These are phyloP conservation scores for Phytophthora hybrid DNA, from an alignment of 352 stramenopile species.

Conservation along the genomic window DNA sequence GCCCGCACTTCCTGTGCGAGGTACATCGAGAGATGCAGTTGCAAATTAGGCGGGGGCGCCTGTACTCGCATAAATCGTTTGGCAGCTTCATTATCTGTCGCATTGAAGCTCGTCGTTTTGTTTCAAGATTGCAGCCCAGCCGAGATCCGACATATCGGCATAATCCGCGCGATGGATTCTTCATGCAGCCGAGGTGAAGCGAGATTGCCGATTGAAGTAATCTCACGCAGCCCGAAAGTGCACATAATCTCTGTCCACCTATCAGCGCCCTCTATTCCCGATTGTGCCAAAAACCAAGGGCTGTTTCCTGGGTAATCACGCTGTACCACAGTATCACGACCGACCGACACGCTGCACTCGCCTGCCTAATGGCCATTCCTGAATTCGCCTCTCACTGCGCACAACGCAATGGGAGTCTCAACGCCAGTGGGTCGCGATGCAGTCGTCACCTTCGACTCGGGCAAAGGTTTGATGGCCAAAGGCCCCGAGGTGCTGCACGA, in stretches of 20 bases:
- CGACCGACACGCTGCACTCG: not conserved
- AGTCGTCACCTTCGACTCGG: constrained; percentile 29
- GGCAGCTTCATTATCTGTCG: no score
- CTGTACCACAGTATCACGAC: not conserved
- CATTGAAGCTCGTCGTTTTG: no score
- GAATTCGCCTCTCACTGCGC: constrained; percentile 19
- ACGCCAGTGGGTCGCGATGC: constrained; percentile 16
- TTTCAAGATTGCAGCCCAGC: constrained; percentile 13
- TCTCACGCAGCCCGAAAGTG: not conserved
- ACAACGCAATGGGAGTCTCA: constrained; percentile 19
- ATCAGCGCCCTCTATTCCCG: not conserved
- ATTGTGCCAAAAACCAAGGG: not conserved
- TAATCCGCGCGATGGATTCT: not conserved
- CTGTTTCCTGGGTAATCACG: not conserved
- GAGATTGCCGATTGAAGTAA: not conserved
- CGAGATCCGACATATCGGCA: not conserved
- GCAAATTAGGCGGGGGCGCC: no score
- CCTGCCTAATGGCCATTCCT: constrained; percentile 13
- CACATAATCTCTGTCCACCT: not conserved
- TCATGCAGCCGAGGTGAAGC: not conserved
- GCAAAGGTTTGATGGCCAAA: constrained; percentile 36
- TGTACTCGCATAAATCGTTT: no score
- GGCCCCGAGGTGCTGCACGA: constrained; percentile 45
- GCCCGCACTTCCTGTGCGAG: no score
- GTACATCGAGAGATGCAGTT: no score